Evolutionary conservation across 2,329 filamentous ascomycete species (phyloP).

Genomic region (Talaromyces verruculosus): DNA sequence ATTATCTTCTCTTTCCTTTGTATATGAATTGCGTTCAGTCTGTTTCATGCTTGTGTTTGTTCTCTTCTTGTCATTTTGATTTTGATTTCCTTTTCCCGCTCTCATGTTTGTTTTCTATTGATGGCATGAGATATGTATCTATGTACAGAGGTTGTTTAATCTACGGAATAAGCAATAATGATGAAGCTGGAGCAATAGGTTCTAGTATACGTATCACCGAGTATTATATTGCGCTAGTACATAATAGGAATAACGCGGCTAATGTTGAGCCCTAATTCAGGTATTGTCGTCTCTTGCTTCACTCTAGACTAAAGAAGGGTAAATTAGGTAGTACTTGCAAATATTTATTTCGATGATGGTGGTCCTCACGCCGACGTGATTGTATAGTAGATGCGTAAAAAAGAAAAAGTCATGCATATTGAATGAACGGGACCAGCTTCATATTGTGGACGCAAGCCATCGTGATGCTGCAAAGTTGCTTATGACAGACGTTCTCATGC

Average conservation of each 20-base stretch:
- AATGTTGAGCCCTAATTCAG: not conserved
- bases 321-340: not conserved
- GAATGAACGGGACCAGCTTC: too few species aligned
- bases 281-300: not conserved
- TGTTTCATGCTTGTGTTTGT: too few species aligned
- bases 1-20: not conserved
- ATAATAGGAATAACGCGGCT: not conserved
- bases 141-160: slow-evolving; percentile 14
- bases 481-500: too few species aligned
- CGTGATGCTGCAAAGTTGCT: too few species aligned
- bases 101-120: slow-evolving; percentile 10
- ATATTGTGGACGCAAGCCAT: too few species aligned
- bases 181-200: not conserved
- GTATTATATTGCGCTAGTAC: not conserved
- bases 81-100: not conserved
- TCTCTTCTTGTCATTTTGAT: not conserved
- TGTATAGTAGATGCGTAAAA: too few species aligned
- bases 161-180: not conserved
- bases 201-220: not conserved
- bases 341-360: not conserved
- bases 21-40: slow-evolving; percentile 5
- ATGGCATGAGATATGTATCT: slow-evolving; percentile 21
- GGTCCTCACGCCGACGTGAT: too few species aligned
- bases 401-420: too few species aligned
- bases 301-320: not conserved